Evolutionary conservation across 2,329 filamentous ascomycete genomes (phyloP).

Genomic region (Penicillium sp.): DNA sequence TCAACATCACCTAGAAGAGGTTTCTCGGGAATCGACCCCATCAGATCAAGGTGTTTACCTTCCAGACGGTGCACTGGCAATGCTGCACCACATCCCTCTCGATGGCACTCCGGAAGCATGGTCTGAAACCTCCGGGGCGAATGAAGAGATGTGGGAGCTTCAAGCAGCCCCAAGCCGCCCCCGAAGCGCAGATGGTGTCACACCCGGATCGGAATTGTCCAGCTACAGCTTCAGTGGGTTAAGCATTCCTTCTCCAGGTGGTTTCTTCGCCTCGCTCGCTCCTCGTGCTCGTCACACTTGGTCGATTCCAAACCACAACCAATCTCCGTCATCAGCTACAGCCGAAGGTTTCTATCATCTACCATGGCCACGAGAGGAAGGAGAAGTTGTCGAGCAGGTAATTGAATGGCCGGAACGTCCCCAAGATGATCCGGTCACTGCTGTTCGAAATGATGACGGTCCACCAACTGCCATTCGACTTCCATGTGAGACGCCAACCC

Average conservation of each 20-base stretch:
- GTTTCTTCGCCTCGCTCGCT: slow-evolving; percentile 83
- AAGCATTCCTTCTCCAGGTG: slow-evolving; percentile 84
- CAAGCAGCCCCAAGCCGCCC: slow-evolving; percentile 48
- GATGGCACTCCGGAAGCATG: slow-evolving; percentile 41
- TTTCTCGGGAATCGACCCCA: slow-evolving; percentile 26
- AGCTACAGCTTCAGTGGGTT: slow-evolving; percentile 70
- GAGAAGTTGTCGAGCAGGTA: slow-evolving; percentile 59
- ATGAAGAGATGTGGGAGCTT: slow-evolving; percentile 60
- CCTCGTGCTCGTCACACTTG: slow-evolving; percentile 73
- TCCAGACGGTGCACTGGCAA: slow-evolving; percentile 73
- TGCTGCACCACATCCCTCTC: slow-evolving; percentile 67
- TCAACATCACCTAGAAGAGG: slow-evolving; percentile 15
- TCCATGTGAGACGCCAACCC: slow-evolving; percentile 36
- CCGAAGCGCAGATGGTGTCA: slow-evolving; percentile 42
- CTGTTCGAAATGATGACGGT: slow-evolving; percentile 28
- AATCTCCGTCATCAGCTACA: slow-evolving; percentile 76
- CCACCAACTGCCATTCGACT: slow-evolving; percentile 46
- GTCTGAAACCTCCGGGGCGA: slow-evolving; percentile 43
- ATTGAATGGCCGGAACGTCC: slow-evolving; percentile 53
- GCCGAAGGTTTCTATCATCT: slow-evolving; percentile 86
- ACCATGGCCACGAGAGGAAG: slow-evolving; percentile 60
- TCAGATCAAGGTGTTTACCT: slow-evolving; percentile 59
- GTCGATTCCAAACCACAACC: slow-evolving; percentile 57
- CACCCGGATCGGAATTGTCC: slow-evolving; percentile 54
- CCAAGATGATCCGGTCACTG: slow-evolving; percentile 31